These are phyloP conservation scores for Puccinia hordei DNA, from an alignment of 1,284 basidiomycete species.

Conservation along the genomic window DNA sequence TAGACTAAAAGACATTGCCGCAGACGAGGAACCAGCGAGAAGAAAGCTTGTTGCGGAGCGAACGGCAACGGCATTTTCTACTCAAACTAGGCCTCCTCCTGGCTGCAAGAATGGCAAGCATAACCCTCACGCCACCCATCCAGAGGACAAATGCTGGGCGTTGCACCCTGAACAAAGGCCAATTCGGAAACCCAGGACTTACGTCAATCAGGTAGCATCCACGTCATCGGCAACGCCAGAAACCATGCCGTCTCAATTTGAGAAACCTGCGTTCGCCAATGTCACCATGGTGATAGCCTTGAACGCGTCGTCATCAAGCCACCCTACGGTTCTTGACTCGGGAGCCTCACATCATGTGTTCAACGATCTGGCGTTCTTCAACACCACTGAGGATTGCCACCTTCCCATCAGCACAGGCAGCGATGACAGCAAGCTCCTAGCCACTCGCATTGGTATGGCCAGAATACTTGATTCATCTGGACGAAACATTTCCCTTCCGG, in stretches of 20 bases:
- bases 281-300: not conserved
- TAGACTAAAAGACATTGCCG: not conserved
- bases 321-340: not conserved
- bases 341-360: constrained; percentile 1
- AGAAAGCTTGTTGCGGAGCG: not conserved
- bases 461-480: not conserved
- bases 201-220: too few species aligned
- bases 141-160: not conserved
- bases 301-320: not conserved
- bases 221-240: too few species aligned
- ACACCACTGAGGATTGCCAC: not conserved
- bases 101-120: not conserved
- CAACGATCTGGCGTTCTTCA: not conserved
- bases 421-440: not conserved
- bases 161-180: not conserved
- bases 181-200: too few species aligned
- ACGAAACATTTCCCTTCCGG: not conserved
- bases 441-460: not conserved
- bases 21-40: not conserved
- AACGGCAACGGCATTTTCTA: not conserved
- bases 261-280: not conserved
- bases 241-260: not conserved
- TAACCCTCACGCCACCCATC: not conserved
- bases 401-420: not conserved
- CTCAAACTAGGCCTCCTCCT: not conserved